Percentiles rank a stretch among this genome's conserved stretches.
Conservation (phyloP, 2,329 filamentous ascomycete species). For the Pezicula rhizophila region DNA sequence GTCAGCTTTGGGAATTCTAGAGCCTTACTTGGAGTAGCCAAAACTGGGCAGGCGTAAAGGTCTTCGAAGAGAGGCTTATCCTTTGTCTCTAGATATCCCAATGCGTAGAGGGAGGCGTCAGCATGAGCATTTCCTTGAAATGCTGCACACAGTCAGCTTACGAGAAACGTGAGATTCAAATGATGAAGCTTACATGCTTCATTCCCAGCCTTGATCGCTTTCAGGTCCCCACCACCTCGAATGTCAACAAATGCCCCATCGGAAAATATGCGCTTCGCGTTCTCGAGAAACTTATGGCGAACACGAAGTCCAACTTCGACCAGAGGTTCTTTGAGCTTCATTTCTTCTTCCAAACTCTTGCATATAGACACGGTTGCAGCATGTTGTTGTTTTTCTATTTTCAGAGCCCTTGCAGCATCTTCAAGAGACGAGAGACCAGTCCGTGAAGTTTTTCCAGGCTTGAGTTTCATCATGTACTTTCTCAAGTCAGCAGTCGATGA, state of each 20-base stretch:
- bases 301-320: background rate
- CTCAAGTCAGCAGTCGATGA: background rate
- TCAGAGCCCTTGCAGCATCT: background rate
- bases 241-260: background rate
- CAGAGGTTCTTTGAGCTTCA: background rate
- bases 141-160: background rate
- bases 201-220: background rate
- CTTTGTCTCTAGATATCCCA: background rate
- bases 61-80: background rate
- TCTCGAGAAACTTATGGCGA: background rate
- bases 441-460: background rate
- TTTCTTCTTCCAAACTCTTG: background rate
- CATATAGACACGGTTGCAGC: background rate
- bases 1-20: background rate
- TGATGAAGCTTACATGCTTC: background rate
- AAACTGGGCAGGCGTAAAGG: background rate
- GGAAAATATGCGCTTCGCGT: background rate
- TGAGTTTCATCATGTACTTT: conserved; percentile 1
- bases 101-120: background rate
- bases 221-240: background rate
- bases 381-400: background rate
- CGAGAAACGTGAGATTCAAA: background rate
- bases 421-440: background rate
- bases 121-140: background rate
- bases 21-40: background rate